Base-by-base conservation (phyloP, 352 stramenopile genomes). In the Phytophthora citricola region DNA sequence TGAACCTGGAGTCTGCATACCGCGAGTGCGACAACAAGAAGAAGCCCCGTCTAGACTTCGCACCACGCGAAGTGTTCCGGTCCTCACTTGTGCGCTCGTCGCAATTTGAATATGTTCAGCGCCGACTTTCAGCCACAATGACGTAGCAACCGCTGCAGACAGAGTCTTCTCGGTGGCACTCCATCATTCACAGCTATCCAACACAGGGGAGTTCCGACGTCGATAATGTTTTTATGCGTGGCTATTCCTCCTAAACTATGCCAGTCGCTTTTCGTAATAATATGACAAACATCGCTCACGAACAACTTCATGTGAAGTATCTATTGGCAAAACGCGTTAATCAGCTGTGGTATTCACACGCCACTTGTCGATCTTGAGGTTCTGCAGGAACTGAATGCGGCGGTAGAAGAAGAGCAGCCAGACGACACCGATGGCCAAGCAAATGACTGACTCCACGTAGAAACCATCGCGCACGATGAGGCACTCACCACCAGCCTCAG, bases 281-380 rank as follows among this genome's bases (percentile, higher is more conserved):
- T 70, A 70, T 76, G 53, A 66, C 31, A 57, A 58, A 52, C 24
- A 61, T 43, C 24, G 39, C 22, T 24, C 29, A 26, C 50, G 51
- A 46, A 24, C 49, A 57, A 32, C 27, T 67, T 59, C 22, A 46
- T 8, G 50, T 36, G 39, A 56, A 54, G 9, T 27, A 24, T 75
- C 66, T 75, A 73, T 76, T 77, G 26, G 34, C 14, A 32, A 43
- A 58, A 58, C 39, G 41, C 12, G 50, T 43, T 78, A 87, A 32
- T 85, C 73, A 26, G 71, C 63, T 12, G 67, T 71, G 29, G 27
- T 54, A 54, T 70, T 69, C 26, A 95, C 78, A 50, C 87, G 87
- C 87, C 87, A 95, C 63, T 90, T 89, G 59, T 91, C 78, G 29
- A 94, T 87, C 67, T 88, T 91, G 47, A 95, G 79, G 45, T 93